These are phyloP conservation scores for Penicillium bialowiezense DNA, from an alignment of 495 filamentous ascomycete genomes.

Conservation along the genomic window DNA sequence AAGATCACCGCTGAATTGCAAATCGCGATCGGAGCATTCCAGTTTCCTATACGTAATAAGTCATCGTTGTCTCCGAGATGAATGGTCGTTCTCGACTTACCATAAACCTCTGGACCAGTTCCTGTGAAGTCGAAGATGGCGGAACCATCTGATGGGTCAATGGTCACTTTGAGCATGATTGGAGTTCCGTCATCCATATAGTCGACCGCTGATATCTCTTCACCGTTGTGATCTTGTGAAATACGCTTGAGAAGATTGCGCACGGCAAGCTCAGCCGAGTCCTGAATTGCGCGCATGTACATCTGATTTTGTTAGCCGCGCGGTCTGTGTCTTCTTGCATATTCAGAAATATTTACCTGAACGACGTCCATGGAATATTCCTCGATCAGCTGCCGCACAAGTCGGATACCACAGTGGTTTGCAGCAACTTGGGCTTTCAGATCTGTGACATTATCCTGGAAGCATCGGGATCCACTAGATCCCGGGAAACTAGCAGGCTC, in stretches of 20 bases:
- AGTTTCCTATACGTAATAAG: conserved; percentile 50
- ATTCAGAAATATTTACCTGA: conserved; percentile 47
- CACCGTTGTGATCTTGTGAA: conserved; percentile 64
- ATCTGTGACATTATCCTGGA: conserved; percentile 90
- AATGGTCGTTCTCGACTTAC: conserved; percentile 2
- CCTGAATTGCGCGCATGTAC: conserved; percentile 89
- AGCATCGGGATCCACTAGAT: conserved; percentile 79
- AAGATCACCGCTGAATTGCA: conserved; percentile 83
- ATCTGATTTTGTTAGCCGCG: not conserved
- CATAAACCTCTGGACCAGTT: conserved; percentile 85
- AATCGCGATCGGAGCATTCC: conserved; percentile 85
- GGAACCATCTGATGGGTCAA: conserved; percentile 75
- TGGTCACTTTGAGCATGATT: conserved; percentile 74
- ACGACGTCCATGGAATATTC: conserved; percentile 90
- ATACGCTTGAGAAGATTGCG: conserved; percentile 73
- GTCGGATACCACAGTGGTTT: conserved; percentile 91
- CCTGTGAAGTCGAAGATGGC: conserved; percentile 82
- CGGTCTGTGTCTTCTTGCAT: not conserved
- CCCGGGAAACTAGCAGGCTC: conserved; percentile 79
- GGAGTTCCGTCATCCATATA: conserved; percentile 91
- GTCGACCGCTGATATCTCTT: conserved; percentile 72
- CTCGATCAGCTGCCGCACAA: conserved; percentile 74
- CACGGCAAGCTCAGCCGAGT: conserved; percentile 78
- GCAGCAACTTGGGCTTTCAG: conserved; percentile 89
- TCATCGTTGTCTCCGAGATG: not conserved